Conservation (phyloP, 164 flowering plant genomes). For the Santalum album region DNA sequence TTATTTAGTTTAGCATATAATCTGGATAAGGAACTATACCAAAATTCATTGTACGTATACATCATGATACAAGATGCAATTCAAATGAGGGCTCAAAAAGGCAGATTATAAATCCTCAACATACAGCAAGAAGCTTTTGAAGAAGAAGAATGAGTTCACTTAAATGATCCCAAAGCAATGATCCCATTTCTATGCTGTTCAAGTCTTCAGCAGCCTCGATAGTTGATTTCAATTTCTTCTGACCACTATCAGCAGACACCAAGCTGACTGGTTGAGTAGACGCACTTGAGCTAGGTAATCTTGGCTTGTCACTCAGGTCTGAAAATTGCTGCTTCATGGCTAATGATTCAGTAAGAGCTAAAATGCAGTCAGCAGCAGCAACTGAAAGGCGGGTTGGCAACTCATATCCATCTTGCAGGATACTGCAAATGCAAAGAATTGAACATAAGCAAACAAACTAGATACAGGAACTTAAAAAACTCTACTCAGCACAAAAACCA, state of each 20-base stretch:
- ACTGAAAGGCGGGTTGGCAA: constrained; percentile 82
- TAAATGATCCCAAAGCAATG: constrained; percentile 59
- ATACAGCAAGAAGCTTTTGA: constrained; percentile 65
- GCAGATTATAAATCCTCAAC: constrained; percentile 12
- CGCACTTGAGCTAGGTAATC: constrained; percentile 14
- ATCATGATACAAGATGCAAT: not conserved
- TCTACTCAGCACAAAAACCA: no score
- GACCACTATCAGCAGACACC: constrained; percentile 12
- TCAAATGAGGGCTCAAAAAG: not conserved
- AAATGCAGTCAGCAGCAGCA: constrained; percentile 72
- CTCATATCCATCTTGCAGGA: constrained; percentile 61
- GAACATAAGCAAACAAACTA: constrained; percentile 1
- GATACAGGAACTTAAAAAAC: no score
- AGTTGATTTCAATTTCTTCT: constrained; percentile 20
- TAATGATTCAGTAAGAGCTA: constrained; percentile 49
- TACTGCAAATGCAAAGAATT: constrained; percentile 28
- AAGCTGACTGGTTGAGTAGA: constrained; percentile 12
- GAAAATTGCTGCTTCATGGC: constrained; percentile 19
- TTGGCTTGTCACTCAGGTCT: constrained; percentile 17
- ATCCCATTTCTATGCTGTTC: constrained; percentile 25
- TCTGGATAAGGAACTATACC: not conserved
- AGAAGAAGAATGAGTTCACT: constrained; percentile 48
- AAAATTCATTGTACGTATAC: not conserved
- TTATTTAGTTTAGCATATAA: no score
- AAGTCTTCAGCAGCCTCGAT: constrained; percentile 13